Percentiles rank a stretch among this genome's conserved stretches.
Conservation (phyloP, 2,329 filamentous ascomycete species). For the Paracorniculantispora psalliotae region DNA sequence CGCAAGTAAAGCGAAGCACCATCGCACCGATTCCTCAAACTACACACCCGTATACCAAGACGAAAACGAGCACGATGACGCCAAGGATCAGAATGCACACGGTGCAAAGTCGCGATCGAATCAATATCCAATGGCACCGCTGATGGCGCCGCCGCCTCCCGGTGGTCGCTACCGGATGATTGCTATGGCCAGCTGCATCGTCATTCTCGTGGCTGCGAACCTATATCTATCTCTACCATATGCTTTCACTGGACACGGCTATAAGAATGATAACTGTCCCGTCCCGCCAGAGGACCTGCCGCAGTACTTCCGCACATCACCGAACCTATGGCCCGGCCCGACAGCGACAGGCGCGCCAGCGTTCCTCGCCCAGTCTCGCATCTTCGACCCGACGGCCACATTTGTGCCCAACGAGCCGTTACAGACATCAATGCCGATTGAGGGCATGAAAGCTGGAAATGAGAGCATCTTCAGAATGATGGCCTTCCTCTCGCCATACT, state of each 20-base stretch:
- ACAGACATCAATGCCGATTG: slow-evolving; percentile 65
- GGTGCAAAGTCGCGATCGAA: background rate
- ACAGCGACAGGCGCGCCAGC: slow-evolving; percentile 65
- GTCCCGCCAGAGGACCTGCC: slow-evolving; percentile 41
- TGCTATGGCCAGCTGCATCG: slow-evolving; percentile 28
- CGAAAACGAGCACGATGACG: slow-evolving; percentile 17
- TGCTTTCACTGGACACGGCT: slow-evolving; percentile 19
- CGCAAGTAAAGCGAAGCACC: slow-evolving; percentile 3
- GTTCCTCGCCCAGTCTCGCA: slow-evolving; percentile 67
- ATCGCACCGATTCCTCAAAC: slow-evolving; percentile 16
- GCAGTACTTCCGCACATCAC: slow-evolving; percentile 59
- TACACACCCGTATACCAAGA: slow-evolving; percentile 33
- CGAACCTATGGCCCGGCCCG: slow-evolving; percentile 58
- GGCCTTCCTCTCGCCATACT: slow-evolving; percentile 64
- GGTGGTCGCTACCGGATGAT: slow-evolving; percentile 24
- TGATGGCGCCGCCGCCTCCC: slow-evolving; percentile 10
- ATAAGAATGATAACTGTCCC: slow-evolving; percentile 20
- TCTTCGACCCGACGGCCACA: slow-evolving; percentile 58
- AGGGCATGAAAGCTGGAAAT: slow-evolving; percentile 51
- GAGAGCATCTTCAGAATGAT: slow-evolving; percentile 66
- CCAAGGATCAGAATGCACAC: background rate
- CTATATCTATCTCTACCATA: slow-evolving; percentile 32
- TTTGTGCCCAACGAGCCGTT: slow-evolving; percentile 66
- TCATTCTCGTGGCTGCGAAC: slow-evolving; percentile 34
- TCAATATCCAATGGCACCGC: background rate